phyloP scores from a whole-genome alignment of 2,329 filamentous ascomycete genomes.

The Ophiostoma australiae region DNA sequence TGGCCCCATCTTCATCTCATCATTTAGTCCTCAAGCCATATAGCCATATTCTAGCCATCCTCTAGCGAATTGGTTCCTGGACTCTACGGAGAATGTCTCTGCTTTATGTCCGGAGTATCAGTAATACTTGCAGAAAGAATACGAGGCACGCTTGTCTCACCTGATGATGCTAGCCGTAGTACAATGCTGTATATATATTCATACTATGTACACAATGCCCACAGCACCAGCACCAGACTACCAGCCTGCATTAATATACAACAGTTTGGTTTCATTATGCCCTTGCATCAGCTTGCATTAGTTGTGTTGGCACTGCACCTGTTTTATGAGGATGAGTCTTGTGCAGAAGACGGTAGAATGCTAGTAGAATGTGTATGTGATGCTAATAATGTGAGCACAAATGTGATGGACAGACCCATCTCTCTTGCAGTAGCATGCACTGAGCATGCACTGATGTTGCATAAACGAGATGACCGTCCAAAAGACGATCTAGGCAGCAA shows the following conservation, averaged over 20 bases:
- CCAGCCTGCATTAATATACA: neutral
- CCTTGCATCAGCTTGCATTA: constrained; percentile 8
- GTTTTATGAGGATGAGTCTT: neutral
- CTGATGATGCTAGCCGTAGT: neutral
- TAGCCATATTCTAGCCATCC: neutral
- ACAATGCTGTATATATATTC: neutral
- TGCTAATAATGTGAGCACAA: neutral
- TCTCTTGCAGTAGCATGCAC: constrained; percentile 3
- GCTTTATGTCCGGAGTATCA: neutral
- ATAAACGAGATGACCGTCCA: neutral
- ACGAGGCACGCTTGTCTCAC: constrained; percentile 5
- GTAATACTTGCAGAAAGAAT: neutral
- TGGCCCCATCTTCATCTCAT: neutral
- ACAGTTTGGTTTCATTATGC: constrained; percentile 7
- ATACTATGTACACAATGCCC: no score
- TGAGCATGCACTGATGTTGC: neutral
- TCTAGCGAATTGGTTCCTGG: neutral
- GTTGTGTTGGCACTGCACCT: neutral
- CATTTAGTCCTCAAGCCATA: no score
- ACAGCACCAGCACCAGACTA: neutral
- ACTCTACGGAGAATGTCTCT: constrained; percentile 5
- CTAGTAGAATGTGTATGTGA: neutral
- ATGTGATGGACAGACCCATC: constrained; percentile 1
- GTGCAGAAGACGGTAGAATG: neutral
- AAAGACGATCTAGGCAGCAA: neutral